phyloP scores from a whole-genome alignment of 495 filamentous ascomycete genomes.

The Penicillium lividum region DNA sequence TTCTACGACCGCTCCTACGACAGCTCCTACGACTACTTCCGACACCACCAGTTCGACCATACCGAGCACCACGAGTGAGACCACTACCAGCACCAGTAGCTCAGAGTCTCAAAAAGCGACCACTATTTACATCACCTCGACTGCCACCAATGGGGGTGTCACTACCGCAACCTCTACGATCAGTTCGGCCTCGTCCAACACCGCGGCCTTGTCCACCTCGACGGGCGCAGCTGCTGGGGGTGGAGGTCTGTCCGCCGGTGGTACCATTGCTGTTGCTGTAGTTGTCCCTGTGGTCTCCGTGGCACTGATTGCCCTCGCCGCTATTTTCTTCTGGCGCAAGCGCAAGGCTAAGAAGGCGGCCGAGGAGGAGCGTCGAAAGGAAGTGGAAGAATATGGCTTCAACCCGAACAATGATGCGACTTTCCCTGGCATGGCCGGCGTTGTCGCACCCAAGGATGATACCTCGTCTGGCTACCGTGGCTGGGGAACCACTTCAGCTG shows the following conservation, averaged over 20 bases:
- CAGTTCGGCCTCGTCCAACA: constrained; percentile 22
- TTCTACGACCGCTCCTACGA: constrained; percentile 18
- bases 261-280: constrained; percentile 87
- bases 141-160: constrained; percentile 16
- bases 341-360: constrained; percentile 79
- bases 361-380: constrained; percentile 87
- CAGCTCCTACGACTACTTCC: constrained; percentile 14
- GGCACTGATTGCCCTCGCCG: constrained; percentile 72
- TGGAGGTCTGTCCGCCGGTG: constrained; percentile 57
- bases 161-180: constrained; percentile 26
- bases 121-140: constrained; percentile 33
- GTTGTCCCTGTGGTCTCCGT: constrained; percentile 91
- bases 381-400: constrained; percentile 94
- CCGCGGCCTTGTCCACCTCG: constrained; percentile 30
- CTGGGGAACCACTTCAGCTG: constrained; percentile 88
- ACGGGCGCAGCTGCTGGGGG: constrained; percentile 26
- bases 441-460: constrained; percentile 64
- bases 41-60: constrained; percentile 14
- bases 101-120: constrained; percentile 7
- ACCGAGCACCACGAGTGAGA: constrained; percentile 21
- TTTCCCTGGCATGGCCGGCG: constrained; percentile 59
- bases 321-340: constrained; percentile 83
- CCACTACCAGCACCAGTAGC: constrained; percentile 2
- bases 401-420: constrained; percentile 94
- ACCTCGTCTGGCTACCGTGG: constrained; percentile 80